Evolutionary conservation across 139 green algal species (phyloP), one percentile per base, ranked within the genome.

Genomic region (Volvox africanus): DNA sequence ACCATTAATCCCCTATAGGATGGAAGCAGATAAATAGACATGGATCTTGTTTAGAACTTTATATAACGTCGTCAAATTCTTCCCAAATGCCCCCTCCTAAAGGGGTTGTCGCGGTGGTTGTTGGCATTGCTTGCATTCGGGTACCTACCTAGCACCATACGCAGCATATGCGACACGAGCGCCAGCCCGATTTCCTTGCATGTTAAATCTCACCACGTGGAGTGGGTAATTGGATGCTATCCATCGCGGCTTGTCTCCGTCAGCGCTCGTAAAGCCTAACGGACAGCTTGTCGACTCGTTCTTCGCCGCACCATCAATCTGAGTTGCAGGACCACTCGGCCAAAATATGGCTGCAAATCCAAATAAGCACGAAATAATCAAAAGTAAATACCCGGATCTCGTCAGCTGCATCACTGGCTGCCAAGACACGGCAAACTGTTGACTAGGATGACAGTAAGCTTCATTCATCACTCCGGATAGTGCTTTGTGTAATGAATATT

Each of bases 201-300:
- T 30, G 32, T 16, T 79, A 79, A 79, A 2, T 33, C 71, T 79
- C 71, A 79, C 71, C 71, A 35, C 71, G 35, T 79, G 71, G 32
- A 79, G 71, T n/a, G 24, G 22, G 24, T 79, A 35, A 21, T 36
- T 35, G 2, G 71, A 36, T 79, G 20, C 6, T 16, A n/a, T n/a
- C 71, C 71, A 79, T 79, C 14, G 71, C 20, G 26, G 30, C 28
- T 79, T 79, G 1, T 79, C 71, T 32, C 71, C 71, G 71, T 79
- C 71, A 26, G 37, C 62, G 78, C 36, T 65, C 18, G 80, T 86
- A 61, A 75, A 86, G 28, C 80, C 80, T 28, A 86, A 28, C 9
- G 80, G 80, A 44, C 80, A 86, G 36, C 32, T 61, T 1, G 19
- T 18, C 30, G 75, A 26, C 44, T 35, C 24, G 26, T 79, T 79